These are phyloP conservation scores for Mytilinidion resinicola DNA, from an alignment of 495 filamentous ascomycete genomes.

Conservation along the genomic window DNA sequence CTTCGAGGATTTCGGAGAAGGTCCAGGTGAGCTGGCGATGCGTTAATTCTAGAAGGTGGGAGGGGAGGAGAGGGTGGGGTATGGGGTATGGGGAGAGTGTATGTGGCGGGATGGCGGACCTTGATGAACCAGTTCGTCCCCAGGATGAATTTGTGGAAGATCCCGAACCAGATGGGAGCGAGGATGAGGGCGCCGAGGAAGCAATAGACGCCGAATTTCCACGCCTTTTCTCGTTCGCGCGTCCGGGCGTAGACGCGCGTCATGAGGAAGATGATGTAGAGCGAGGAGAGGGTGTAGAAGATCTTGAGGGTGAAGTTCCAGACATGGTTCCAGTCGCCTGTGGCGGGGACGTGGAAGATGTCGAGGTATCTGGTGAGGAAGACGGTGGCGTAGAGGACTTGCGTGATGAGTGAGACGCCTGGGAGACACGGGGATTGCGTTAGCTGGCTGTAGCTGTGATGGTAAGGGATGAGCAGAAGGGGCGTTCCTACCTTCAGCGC, in stretches of 20 bases:
- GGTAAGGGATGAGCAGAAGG: not conserved
- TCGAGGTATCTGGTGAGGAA: constrained; percentile 86
- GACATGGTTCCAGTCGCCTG: constrained; percentile 18
- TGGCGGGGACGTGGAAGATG: constrained; percentile 48
- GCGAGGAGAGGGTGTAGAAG: constrained; percentile 76
- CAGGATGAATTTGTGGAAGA: constrained; percentile 43
- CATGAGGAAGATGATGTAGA: constrained; percentile 86
- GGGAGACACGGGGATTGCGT: not conserved
- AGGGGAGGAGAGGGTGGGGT: no score
- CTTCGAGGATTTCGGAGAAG: constrained; percentile 87
- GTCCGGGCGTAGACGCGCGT: constrained; percentile 79
- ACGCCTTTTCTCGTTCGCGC: constrained; percentile 81
- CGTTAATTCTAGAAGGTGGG: no score
- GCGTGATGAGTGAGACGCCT: constrained; percentile 93
- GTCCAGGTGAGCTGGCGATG: constrained; percentile 60
- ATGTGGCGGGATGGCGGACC: constrained; percentile 37
- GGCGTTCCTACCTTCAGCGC: constrained; percentile 69
- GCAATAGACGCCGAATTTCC: constrained; percentile 70
- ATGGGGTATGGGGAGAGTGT: no score
- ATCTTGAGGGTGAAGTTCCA: constrained; percentile 78
- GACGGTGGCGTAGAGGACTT: constrained; percentile 78
- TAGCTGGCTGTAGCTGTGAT: constrained; percentile 17
- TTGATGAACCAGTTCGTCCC: constrained; percentile 45
- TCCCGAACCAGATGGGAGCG: constrained; percentile 59
- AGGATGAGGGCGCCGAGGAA: constrained; percentile 52